Evolutionary conservation across 2,329 filamentous ascomycete species (phyloP), one percentile per base, ranked within the genome.

Genomic region (Monosporascus sp.): DNA sequence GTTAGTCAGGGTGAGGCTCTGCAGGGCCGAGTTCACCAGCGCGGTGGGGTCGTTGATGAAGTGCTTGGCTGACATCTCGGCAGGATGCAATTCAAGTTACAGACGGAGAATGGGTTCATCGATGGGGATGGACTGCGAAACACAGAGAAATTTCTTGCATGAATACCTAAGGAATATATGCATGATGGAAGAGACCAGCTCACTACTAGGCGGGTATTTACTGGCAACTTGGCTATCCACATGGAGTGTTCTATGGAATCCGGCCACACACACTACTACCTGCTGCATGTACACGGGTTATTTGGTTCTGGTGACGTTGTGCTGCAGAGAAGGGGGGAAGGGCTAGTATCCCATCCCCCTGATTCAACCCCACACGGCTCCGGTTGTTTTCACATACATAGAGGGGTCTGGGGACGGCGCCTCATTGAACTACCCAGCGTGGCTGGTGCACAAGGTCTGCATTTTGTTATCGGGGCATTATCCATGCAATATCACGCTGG

Each of bases 41-140:
- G 88, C 80, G 51, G 85, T 83, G 43, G 91, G 85, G 68, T 95
- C 88, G 70, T 91, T 85, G 77, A 96, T 84, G 77, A 97, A 96
- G 75, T 97, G 92, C 77, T 94, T 95, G 56, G 78, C 68, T 35
- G 82, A 82, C 75, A 78, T 77, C 14, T 37, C 60, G 18, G 38
- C 5, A 5, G 38, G 3, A 4, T 20, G 9, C 17, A 41, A 9
- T n/a, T 41, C 17, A 41, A 18, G 17, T 41, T 17, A 44, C 41
- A 20, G 15, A 14, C n/a, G 41, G 40, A 20, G 41, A 38, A 15
- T 51, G 40, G 44, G 20, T 14, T 14, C 9, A 35, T 35, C 4
- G 31, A 35, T 11, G 5, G 11, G 31, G 5, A 14, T 14, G 31
- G 11, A 14, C 11, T 14, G 31, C 31, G 7, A 35, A 14, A 35